These are phyloP conservation scores for Phylloboletellus chloephorus DNA, from an alignment of 1,284 basidiomycete species.

Conservation along the genomic window DNA sequence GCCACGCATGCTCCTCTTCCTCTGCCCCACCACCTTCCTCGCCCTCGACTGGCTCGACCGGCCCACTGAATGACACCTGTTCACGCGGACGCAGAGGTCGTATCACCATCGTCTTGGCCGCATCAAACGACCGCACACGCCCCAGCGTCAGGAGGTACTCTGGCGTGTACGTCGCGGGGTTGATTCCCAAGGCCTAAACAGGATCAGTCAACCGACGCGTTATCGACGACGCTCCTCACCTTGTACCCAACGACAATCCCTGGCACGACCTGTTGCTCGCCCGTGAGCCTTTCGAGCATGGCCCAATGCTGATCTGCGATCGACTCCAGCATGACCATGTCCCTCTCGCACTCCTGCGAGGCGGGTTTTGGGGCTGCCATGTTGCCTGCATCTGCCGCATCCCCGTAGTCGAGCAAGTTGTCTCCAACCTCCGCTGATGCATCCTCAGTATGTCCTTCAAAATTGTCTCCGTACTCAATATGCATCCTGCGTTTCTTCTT, in stretches of 20 bases:
- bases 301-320: conserved; percentile 16
- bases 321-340: conserved; percentile 12
- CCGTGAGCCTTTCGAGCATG: conserved; percentile 11
- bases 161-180: conserved; percentile 26
- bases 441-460: background rate
- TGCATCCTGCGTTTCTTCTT: conserved; percentile 15
- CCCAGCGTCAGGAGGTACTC: conserved; percentile 20
- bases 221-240: conserved; percentile 9
- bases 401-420: conserved; percentile 8
- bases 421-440: background rate
- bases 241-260: conserved; percentile 25
- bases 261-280: background rate
- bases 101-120: conserved; percentile 10
- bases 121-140: conserved; percentile 10
- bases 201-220: background rate
- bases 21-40: too few relatives aligned
- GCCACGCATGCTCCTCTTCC: conserved; percentile 18
- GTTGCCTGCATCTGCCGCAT: background rate
- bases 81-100: conserved; percentile 11
- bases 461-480: conserved; percentile 4
- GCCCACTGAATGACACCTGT: conserved; percentile 22
- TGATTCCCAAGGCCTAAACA: conserved; percentile 22
- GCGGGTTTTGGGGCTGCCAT: background rate
- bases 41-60: background rate
- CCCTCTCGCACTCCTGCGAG: conserved; percentile 2